phyloP scores from a whole-genome alignment of 2,329 filamentous ascomycete genomes.

The Hymenoscyphus fraxineus region DNA sequence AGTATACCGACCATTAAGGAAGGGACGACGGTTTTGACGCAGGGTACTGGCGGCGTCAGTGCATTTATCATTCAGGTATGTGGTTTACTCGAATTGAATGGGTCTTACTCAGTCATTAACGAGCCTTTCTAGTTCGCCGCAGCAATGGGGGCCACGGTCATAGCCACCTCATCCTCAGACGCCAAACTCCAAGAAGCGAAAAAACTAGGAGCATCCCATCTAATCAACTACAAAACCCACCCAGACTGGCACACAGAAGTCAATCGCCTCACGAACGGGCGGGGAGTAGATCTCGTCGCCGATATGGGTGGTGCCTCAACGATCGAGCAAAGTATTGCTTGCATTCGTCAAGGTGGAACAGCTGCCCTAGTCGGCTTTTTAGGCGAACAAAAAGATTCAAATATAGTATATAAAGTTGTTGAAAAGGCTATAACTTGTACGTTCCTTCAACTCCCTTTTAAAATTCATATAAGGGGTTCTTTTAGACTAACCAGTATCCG shows the following conservation, averaged over 20 bases:
- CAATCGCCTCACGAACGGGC: constrained; percentile 33
- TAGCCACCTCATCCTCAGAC: constrained; percentile 56
- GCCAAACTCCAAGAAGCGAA: constrained; percentile 41
- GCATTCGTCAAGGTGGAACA: constrained; percentile 40
- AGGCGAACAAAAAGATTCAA: too few relatives aligned
- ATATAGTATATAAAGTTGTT: too few relatives aligned
- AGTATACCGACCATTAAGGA: too few relatives aligned
- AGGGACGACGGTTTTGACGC: too few relatives aligned
- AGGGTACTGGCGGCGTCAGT: too few relatives aligned
- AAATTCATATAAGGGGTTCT: not conserved
- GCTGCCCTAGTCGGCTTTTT: constrained; percentile 24
- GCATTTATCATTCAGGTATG: too few relatives aligned
- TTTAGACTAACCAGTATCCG: too few relatives aligned
- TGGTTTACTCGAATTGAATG: not conserved
- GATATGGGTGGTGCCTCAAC: constrained; percentile 51
- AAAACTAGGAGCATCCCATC: constrained; percentile 33
- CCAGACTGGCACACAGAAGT: constrained; percentile 43
- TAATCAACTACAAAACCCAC: constrained; percentile 57
- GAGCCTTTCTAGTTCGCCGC: constrained; percentile 40
- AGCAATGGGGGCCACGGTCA: constrained; percentile 49
- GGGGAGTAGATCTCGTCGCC: constrained; percentile 39
- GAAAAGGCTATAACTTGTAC: too few relatives aligned
- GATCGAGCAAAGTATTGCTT: constrained; percentile 51
- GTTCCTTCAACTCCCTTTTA: too few relatives aligned
- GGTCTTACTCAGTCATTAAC: not conserved